phyloP scores from a whole-genome alignment of 768 basidiomycete genomes.

The Boletus vermiculosoides region DNA sequence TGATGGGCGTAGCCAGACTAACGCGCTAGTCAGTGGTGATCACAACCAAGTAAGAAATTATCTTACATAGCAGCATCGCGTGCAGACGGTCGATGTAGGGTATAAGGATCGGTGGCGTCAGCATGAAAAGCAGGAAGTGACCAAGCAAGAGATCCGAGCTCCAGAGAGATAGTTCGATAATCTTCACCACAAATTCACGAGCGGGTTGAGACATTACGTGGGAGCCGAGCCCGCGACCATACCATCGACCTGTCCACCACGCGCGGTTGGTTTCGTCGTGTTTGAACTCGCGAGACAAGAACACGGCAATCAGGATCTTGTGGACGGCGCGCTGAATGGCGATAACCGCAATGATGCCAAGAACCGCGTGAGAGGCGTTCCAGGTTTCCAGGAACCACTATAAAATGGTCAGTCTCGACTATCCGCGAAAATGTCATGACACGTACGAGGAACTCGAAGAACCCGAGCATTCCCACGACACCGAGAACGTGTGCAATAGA shows the following conservation, averaged over 20 bases:
- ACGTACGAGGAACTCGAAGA: conserved; percentile 94
- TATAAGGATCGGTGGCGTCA: conserved; percentile 83
- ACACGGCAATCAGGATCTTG: conserved; percentile 91
- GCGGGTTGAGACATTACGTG: conserved; percentile 97
- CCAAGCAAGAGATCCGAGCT: conserved; percentile 90
- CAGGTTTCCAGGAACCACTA: conserved; percentile 95
- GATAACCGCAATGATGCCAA: conserved; percentile 90
- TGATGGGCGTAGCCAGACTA: conserved; percentile 94
- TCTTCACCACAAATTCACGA: conserved; percentile 96
- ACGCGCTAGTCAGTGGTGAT: conserved; percentile 17
- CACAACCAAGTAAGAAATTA: conserved; percentile 6
- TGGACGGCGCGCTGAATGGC: conserved; percentile 89
- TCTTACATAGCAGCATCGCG: conserved; percentile 81
- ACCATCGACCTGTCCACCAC: conserved; percentile 99
- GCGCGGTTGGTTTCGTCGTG: conserved; percentile 98
- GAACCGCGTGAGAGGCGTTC: conserved; percentile 88
- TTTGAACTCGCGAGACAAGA: conserved; percentile 97
- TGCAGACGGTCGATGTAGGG: conserved; percentile 93
- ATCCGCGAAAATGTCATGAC: background rate
- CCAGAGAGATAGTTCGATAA: conserved; percentile 94
- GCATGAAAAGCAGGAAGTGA: conserved; percentile 84
- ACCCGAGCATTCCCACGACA: conserved; percentile 83
- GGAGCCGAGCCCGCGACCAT: conserved; percentile 86
- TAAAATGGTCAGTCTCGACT: conserved; percentile 11
- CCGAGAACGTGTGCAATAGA: conserved; percentile 83